Base-by-base conservation (phyloP, 768 basidiomycete genomes). In the Brasilioporus rufonigricans region DNA sequence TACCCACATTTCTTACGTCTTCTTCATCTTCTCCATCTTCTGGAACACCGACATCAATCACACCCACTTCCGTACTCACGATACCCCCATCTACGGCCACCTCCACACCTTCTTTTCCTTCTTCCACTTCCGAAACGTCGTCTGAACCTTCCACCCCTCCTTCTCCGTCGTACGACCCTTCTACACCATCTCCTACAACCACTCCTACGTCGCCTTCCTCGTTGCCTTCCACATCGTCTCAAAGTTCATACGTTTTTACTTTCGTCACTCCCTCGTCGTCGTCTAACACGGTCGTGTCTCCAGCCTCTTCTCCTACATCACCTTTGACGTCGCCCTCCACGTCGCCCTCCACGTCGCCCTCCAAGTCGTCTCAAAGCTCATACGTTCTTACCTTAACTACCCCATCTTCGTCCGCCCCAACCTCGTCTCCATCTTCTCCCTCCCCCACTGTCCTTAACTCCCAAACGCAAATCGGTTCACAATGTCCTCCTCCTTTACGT, bases 391-490 rank as follows among this genome's bases (percentile, higher is more conserved):
- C 50, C 16, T 50, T 27, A 18, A 27, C 32, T 10, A 24, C 50
- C 7, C 44, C 27, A 29, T 38, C 29, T 21, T 35, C 61, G 3
- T 32, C 58, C 9, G 26, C 18, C 10, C 11, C 52, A 7, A 24
- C 41, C 21, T 44, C 46, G 9, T 48, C 65, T 44, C 4, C 27
- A 27, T 1, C 53, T 24, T 16, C 52, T 6, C 19, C 55, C 16
- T 60, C 56, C 1, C 4, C 52, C 8, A 44, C 52, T 14, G 23
- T 24, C 24, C 33, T 51, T 19, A 62, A 44, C 41, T 54, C 65
- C 3, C 53, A 58, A 33, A 56, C 65, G 2, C 67, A 69, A 29
- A 27, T 60, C n/a, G 27, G 60, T n/a, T 58, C 67, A 0, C 65
- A 68, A 44, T 62, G 67, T 59, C 61, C 67, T 14, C 56, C 56